These are phyloP conservation scores for Triticum timopheevii DNA, from an alignment of 176 grass and related monocot genomes.

Conservation along the genomic window DNA sequence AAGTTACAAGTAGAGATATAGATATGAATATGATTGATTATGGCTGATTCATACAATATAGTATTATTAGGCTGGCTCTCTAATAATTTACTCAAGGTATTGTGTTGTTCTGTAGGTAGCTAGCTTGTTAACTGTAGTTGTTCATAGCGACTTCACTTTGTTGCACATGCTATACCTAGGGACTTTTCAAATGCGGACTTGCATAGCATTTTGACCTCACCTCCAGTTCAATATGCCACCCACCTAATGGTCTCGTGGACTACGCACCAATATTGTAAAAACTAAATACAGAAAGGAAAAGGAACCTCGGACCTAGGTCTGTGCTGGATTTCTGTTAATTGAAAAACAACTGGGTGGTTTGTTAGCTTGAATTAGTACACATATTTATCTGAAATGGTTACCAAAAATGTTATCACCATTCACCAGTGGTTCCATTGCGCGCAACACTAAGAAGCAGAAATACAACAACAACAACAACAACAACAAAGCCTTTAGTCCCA, in stretches of 20 bases:
- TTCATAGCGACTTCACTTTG: not conserved
- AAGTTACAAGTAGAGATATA: not conserved
- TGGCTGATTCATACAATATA: constrained; percentile 5
- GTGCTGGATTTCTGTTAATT: not conserved
- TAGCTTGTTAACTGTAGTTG: not conserved
- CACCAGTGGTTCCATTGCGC: not conserved
- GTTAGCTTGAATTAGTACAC: not conserved
- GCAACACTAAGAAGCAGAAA: constrained; percentile 9
- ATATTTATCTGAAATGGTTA: not conserved
- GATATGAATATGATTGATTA: not conserved
- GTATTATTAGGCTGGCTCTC: not conserved
- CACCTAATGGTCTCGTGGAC: not conserved
- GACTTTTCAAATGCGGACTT: not conserved
- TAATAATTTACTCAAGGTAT: not conserved
- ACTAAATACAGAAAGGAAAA: not conserved
- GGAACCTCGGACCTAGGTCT: not conserved
- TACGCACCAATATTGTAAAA: not conserved
- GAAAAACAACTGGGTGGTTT: not conserved
- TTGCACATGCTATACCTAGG: not conserved
- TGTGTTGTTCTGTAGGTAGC: not conserved
- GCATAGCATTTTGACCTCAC: constrained; percentile 11
- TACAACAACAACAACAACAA: too few species aligned
- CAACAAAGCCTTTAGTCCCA: too few species aligned
- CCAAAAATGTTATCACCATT: not conserved
- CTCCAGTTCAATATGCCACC: not conserved